Conservation (phyloP, 306 rosid species). For the Sechiopsis laciniata region DNA sequence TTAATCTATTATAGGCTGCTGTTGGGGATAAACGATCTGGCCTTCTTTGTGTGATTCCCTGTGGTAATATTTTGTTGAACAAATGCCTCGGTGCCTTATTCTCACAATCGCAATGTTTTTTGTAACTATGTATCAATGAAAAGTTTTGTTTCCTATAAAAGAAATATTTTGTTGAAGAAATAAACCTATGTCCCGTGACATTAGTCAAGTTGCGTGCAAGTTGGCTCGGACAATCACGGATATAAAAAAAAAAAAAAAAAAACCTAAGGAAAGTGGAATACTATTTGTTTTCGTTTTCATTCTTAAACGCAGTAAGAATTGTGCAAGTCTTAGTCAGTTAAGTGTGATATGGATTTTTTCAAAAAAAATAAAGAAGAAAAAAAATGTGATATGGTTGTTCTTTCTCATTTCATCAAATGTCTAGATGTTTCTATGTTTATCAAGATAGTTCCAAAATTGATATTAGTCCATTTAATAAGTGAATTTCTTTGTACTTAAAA, state of each 20-base stretch:
- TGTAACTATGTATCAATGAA: no score
- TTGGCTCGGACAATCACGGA: no score
- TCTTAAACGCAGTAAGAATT: neutral
- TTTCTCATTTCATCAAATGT: constrained; percentile 6
- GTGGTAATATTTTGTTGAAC: neutral
- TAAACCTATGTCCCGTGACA: no score
- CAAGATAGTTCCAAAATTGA: neutral
- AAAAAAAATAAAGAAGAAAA: no score
- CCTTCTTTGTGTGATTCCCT: neutral
- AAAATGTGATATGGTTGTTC: neutral
- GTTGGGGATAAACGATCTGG: constrained; percentile 1
- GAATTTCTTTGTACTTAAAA: constrained; percentile 4
- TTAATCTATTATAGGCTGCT: neutral
- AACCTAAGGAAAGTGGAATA: neutral
- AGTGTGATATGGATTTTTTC: neutral
- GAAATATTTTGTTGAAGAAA: neutral
- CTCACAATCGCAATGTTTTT: no score
- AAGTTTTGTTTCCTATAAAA: no score
- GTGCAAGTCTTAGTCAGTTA: neutral
- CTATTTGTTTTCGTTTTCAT: neutral
- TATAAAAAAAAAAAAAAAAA: no score
- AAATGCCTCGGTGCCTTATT: no score
- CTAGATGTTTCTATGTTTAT: neutral
- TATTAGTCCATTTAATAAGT: neutral
- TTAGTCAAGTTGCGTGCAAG: no score